Evolutionary conservation across 768 basidiomycete genomes (phyloP), one percentile per base, ranked within the genome.

Genomic region (Lyophyllum decastes): DNA sequence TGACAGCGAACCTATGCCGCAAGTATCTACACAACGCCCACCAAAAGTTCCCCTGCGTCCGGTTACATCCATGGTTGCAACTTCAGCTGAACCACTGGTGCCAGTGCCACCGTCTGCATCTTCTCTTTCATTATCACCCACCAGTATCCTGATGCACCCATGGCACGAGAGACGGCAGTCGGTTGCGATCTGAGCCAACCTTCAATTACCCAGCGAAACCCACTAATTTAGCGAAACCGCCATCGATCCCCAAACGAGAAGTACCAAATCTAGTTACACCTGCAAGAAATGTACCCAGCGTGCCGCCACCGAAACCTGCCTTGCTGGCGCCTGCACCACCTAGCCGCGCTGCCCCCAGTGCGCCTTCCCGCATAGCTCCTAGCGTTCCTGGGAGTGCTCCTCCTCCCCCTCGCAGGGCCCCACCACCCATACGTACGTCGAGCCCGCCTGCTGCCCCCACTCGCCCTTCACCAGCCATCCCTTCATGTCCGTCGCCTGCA

Each of bases 201-300:
- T 47, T 16, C 40, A 7, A 41, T 41, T 41, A 10, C n/a, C 17
- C 60, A 90, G 90, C 76, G 16, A 88, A 85, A 76, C 79, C 85
- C 7, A 79, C 84, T 27, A 72, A 79, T 30, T 71, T 91, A 2
- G 92, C 81, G 7, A 90, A 82, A 68, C 86, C 87, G 14, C 91
- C 89, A 1, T 73, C 77, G 6, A 78, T 89, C 46, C 89, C 89
- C 1, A 84, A 77, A 62, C 77, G 83, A 38, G 74, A 74, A 66
- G 57, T 26, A 3, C 54, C 55, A 25, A 65, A 64, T 4, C 43
- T 57, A 38, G n/a, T 30, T 26, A 26, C 56, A 12, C 56, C 49
- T 9, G 44, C 24, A 12, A 35, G 54, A 55, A 25, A 22, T 40
- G 46, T 35, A 22, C 52, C 51, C 26, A 49, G 51, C 14, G 53